These are phyloP conservation scores for Lactarius sp. DNA, from an alignment of 768 basidiomycete genomes.

Conservation along the genomic window DNA sequence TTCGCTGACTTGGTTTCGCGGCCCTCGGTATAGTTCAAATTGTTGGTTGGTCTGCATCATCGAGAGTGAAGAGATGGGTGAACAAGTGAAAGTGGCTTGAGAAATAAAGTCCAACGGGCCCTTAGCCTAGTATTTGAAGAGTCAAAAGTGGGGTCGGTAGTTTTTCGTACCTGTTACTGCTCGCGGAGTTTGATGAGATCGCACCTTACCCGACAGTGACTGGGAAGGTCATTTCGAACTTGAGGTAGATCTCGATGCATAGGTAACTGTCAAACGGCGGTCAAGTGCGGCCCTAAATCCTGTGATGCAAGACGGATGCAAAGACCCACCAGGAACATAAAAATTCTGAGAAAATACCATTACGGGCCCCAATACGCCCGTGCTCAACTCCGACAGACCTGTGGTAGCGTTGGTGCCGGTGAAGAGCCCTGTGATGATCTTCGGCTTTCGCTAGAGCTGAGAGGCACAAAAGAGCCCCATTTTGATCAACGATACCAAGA, in stretches of 20 bases:
- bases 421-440: constrained; percentile 2
- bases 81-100: not conserved
- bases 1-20: constrained; percentile 8
- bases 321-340: constrained; percentile 14
- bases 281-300: not conserved
- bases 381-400: not conserved
- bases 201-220: not conserved
- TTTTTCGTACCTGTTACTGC: constrained; percentile 9
- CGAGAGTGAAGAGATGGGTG: not conserved
- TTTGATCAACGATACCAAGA: not conserved
- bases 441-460: constrained; percentile 14
- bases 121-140: constrained; percentile 15
- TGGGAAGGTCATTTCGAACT: not conserved
- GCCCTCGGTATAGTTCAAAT: not conserved
- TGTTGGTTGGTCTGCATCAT: constrained; percentile 9
- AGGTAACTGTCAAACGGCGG: constrained; percentile 1
- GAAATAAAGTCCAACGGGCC: constrained; percentile 1
- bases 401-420: not conserved
- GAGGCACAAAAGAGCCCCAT: not conserved
- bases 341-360: not conserved
- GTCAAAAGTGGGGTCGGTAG: constrained; percentile 19
- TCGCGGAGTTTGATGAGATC: constrained; percentile 21
- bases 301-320: constrained; percentile 1
- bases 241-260: constrained; percentile 12
- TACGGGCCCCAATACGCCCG: too few relatives aligned